Conservation (phyloP, 164 flowering plant genomes). For the Dillenia turbinata region DNA sequence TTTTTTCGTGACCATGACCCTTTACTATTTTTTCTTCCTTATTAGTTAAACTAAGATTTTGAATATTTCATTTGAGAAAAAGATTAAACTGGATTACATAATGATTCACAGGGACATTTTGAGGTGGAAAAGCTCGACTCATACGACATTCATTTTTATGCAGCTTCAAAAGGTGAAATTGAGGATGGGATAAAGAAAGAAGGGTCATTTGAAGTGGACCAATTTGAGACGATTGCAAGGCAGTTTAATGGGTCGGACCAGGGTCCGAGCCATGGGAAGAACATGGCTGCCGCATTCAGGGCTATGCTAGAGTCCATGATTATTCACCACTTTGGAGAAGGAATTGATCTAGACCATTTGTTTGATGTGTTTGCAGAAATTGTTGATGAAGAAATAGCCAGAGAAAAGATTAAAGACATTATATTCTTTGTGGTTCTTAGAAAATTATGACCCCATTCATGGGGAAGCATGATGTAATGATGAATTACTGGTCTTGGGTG, state of each 20-base stretch:
- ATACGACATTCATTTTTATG: conserved; percentile 70
- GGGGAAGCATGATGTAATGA: no score
- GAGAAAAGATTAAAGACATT: conserved; percentile 46
- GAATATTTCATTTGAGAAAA: no score
- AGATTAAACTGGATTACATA: no score
- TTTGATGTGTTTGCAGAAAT: conserved; percentile 53
- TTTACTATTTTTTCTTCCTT: background rate
- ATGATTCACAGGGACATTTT: conserved; percentile 48
- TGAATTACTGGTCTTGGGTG: no score
- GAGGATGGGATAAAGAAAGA: conserved; percentile 47
- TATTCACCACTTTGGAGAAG: conserved; percentile 61
- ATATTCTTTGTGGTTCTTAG: conserved; percentile 42
- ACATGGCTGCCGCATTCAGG: conserved; percentile 58
- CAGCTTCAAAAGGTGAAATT: conserved; percentile 65
- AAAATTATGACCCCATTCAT: no score
- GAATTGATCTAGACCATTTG: conserved; percentile 48
- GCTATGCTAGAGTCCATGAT: conserved; percentile 79
- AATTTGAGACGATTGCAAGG: conserved; percentile 49
- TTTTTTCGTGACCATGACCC: background rate
- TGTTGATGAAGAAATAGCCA: conserved; percentile 59
- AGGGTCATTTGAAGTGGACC: conserved; percentile 52
- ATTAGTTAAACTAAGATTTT: no score
- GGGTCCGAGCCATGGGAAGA: conserved; percentile 40
- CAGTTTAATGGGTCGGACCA: conserved; percentile 30
- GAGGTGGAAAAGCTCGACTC: conserved; percentile 56